A percentile compares a stretch with the other conserved stretches of the same genome.
Conservation (phyloP, 805 yeast species). For the Pichia cabralensis region DNA sequence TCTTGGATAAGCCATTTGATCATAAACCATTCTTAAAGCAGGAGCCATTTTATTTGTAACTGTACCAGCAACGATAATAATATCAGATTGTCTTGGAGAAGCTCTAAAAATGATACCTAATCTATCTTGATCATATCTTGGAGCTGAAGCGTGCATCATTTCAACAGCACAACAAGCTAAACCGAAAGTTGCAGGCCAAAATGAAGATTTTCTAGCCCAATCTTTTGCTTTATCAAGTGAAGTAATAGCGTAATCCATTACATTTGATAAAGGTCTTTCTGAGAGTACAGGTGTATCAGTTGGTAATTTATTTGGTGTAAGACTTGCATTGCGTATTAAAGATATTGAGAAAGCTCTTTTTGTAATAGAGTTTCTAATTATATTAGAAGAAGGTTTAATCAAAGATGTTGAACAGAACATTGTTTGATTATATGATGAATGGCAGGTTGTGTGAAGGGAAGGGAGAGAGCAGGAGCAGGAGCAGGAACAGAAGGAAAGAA, state of each 20-base stretch:
- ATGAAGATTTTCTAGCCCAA: constrained; percentile 88
- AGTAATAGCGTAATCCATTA: constrained; percentile 73
- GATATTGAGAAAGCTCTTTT: constrained; percentile 5
- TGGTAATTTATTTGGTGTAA: constrained; percentile 42
- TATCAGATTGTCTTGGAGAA: constrained; percentile 86
- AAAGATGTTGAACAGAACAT: no score
- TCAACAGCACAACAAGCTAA: constrained; percentile 91
- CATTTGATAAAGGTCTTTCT: constrained; percentile 47
- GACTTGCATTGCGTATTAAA: constrained; percentile 9
- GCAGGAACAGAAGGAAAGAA: no score
- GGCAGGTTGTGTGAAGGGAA: no score
- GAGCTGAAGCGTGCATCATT: constrained; percentile 90
- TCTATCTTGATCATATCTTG: constrained; percentile 87
- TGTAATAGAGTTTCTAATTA: no score
- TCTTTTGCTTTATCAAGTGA: constrained; percentile 73
- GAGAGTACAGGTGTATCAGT: constrained; percentile 65
- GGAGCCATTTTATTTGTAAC: constrained; percentile 92
- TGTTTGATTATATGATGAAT: no score
- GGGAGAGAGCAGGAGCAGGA: no score
- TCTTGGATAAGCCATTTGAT: constrained; percentile 90
- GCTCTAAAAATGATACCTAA: constrained; percentile 90
- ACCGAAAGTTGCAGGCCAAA: constrained; percentile 91
- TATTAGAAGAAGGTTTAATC: neutral
- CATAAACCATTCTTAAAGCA: constrained; percentile 84
- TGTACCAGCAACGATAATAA: constrained; percentile 88